Evolutionary conservation across 768 basidiomycete genomes (phyloP), one percentile per base, ranked within the genome.

Genomic region (Kwoniella mangroviensis): DNA sequence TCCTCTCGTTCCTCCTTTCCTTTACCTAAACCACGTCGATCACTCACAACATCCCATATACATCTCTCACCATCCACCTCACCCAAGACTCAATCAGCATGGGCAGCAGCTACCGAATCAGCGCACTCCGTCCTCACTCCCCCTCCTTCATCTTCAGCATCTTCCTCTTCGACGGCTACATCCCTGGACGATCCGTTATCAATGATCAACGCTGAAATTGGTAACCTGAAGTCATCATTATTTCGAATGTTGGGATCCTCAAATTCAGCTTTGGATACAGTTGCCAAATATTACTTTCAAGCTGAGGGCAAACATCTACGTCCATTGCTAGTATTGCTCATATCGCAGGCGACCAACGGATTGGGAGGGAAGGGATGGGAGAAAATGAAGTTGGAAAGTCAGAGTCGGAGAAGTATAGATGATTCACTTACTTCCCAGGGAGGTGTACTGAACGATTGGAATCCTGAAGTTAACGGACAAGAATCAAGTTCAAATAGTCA

Each of bases 331-430:
- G 92, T 98, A 17, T 87, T 99, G 22, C 88, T 99, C 42, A 92
- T 97, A 83, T 86, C 92, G 19, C 90, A 91, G 67, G 97, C 95
- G 9, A 97, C 94, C 26, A 98, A 98, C 80, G 96, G 96, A 1
- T 85, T 96, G 41, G 92, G 92, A 65, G 79, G 70, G 15, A 7
- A 63, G 68, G 90, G 88, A 82, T 87, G 80, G 80, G 75, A 74
- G 34, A 24, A 70, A 24, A 66, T 69, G 28, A 53, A 73, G 63
- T 17, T 55, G 58, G 72, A 73, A 51, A 70, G 65, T 10, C 22
- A 54, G 51, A 62, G 59, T 17, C 76, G 86, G 58, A 84, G 88
- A 13, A 88, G 89, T 77, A 86, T 96, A 69, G 90, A 98, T 84
- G 86, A 88, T 58, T 90, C 93, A n/a, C 85, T 98, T 71, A 89